Evolutionary conservation across 2,329 filamentous ascomycete species (phyloP).

Genomic region (Colletotrichum ledebouriae): DNA sequence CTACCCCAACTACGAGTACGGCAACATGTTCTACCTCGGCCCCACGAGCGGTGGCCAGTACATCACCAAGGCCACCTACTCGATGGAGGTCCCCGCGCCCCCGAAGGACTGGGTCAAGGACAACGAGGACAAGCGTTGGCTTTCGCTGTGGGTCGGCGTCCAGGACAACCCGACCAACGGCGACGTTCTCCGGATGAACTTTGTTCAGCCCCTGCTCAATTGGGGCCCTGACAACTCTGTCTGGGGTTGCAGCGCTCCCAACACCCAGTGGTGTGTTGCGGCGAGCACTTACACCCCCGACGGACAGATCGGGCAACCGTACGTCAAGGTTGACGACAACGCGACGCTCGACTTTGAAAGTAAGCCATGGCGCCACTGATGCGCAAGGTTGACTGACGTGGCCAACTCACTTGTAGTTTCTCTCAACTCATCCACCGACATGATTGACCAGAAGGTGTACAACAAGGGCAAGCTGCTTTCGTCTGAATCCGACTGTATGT

Average conservation of each 20-base stretch:
- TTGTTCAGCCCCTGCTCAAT: slow-evolving; percentile 31
- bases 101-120: slow-evolving; percentile 31
- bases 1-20: slow-evolving; percentile 30
- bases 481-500: slow-evolving; percentile 27
- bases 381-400: background rate
- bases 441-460: slow-evolving; percentile 31
- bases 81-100: slow-evolving; percentile 38
- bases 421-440: slow-evolving; percentile 23
- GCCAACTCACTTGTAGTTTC: slow-evolving; percentile 6
- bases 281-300: slow-evolving; percentile 25
- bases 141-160: slow-evolving; percentile 27
- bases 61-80: slow-evolving; percentile 43
- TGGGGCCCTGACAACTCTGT: slow-evolving; percentile 31
- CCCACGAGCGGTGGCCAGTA: slow-evolving; percentile 31
- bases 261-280: slow-evolving; percentile 31
- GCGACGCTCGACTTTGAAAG: slow-evolving; percentile 28
- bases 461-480: slow-evolving; percentile 23
- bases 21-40: slow-evolving; percentile 35
- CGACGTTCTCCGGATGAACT: slow-evolving; percentile 29
- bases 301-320: slow-evolving; percentile 29
- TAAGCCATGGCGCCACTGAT: background rate
- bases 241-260: slow-evolving; percentile 30
- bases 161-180: slow-evolving; percentile 29
- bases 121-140: slow-evolving; percentile 24
- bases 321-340: slow-evolving; percentile 22